Evolutionary conservation across 495 filamentous ascomycete species (phyloP).

Genomic region (Penicillium cataractarum): DNA sequence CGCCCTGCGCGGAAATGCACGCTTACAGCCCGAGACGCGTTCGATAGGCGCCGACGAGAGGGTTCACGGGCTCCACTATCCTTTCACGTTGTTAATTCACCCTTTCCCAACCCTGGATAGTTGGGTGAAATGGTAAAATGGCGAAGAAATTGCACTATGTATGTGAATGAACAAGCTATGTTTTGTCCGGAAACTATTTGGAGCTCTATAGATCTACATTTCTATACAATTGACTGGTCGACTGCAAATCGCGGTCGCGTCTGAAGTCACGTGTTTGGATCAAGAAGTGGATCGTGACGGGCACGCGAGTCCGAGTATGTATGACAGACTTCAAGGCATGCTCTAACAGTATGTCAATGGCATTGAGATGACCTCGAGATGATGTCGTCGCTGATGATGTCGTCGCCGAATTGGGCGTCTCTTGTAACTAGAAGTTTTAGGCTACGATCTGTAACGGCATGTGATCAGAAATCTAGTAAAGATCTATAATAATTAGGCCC

Average conservation of each 20-base stretch:
- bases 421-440: not conserved
- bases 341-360: not conserved
- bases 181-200: not conserved
- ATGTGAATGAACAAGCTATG: constrained; percentile 7
- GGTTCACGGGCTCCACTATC: constrained; percentile 45
- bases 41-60: constrained; percentile 50
- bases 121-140: not conserved
- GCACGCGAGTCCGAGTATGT: constrained; percentile 30
- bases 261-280: constrained; percentile 29
- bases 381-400: not conserved
- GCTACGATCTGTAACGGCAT: not conserved
- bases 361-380: constrained; percentile 8
- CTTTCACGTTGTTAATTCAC: constrained; percentile 23
- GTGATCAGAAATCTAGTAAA: not conserved
- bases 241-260: constrained; percentile 32
- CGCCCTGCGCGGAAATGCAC: constrained; percentile 51
- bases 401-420: not conserved
- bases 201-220: not conserved
- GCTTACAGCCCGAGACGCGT: constrained; percentile 55
- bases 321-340: constrained; percentile 16
- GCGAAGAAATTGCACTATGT: not conserved
- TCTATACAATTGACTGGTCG: constrained; percentile 9
- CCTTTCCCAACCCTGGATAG: not conserved
- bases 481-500: not conserved
- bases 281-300: constrained; percentile 23